Conservation (phyloP, 768 basidiomycete genomes). For the Tremella mesenterica region DNA sequence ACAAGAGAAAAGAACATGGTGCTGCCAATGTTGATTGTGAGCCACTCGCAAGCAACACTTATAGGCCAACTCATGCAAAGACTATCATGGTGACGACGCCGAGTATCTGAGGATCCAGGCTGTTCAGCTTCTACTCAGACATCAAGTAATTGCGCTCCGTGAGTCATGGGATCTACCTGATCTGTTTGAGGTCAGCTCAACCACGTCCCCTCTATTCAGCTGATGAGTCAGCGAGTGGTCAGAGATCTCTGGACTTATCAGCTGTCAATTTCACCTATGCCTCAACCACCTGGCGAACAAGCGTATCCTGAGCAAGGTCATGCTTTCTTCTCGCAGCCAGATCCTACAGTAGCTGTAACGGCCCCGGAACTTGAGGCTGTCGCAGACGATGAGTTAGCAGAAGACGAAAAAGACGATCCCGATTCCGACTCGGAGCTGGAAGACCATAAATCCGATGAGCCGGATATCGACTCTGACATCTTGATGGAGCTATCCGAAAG, state of each 20-base stretch:
- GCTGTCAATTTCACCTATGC: conserved; percentile 27
- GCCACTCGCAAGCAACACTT: conserved; percentile 21
- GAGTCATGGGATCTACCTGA: conserved; percentile 36
- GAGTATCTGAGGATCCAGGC: conserved; percentile 75
- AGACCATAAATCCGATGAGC: too few relatives aligned
- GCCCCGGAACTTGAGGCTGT: neutral
- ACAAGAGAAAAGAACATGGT: conserved; percentile 49
- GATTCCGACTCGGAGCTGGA: conserved; percentile 14
- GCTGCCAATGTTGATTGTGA: conserved; percentile 57
- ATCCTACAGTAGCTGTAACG: too few relatives aligned
- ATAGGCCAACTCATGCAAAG: conserved; percentile 46
- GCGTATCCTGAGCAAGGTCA: too few relatives aligned
- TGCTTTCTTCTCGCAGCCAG: too few relatives aligned
- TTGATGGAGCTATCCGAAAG: conserved; percentile 11
- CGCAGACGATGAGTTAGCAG: neutral
- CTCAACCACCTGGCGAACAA: conserved; percentile 19
- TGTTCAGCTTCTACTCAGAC: conserved; percentile 68
- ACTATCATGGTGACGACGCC: conserved; percentile 72
- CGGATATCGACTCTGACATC: conserved; percentile 25
- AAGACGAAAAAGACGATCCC: conserved; percentile 10
- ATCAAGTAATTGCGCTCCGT: conserved; percentile 52
- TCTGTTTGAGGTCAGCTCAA: conserved; percentile 29
- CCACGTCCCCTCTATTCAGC: neutral
- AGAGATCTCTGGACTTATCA: conserved; percentile 42
- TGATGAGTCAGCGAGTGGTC: conserved; percentile 30